These are phyloP conservation scores for Aurantiochytrium sp. DNA, from an alignment of 108 stramenopile genomes.

Conservation along the genomic window DNA sequence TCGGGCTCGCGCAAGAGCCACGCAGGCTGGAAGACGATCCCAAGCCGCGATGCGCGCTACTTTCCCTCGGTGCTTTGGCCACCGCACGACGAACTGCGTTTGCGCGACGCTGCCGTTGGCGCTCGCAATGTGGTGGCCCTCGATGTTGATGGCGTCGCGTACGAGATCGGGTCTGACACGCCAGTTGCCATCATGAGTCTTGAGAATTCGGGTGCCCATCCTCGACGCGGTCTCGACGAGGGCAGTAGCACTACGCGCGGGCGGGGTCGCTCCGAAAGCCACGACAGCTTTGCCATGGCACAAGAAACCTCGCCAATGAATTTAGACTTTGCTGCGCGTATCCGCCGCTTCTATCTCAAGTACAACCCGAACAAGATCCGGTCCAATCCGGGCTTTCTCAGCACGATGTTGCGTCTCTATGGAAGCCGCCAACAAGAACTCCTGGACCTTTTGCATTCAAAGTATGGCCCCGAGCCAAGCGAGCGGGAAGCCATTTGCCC, in stretches of 20 bases:
- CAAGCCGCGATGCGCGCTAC: background rate
- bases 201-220: background rate
- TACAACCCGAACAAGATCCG: constrained; percentile 13
- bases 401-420: background rate
- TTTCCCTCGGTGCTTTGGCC: background rate
- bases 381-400: background rate
- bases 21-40: background rate
- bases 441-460: background rate
- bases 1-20: background rate
- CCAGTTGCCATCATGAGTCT: background rate
- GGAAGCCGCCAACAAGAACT: background rate
- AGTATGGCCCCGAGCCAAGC: background rate
- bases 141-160: background rate
- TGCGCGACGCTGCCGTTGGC: background rate
- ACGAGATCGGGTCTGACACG: background rate
- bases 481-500: background rate
- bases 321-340: background rate
- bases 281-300: background rate
- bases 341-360: background rate
- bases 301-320: background rate
- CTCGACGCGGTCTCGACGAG: background rate
- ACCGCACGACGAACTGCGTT: background rate
- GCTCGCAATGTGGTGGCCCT: background rate
- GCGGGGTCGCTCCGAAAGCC: background rate
- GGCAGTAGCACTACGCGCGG: background rate